phyloP scores from a whole-genome alignment of 1,284 basidiomycete species.

The Cryptococcus neoformans region DNA sequence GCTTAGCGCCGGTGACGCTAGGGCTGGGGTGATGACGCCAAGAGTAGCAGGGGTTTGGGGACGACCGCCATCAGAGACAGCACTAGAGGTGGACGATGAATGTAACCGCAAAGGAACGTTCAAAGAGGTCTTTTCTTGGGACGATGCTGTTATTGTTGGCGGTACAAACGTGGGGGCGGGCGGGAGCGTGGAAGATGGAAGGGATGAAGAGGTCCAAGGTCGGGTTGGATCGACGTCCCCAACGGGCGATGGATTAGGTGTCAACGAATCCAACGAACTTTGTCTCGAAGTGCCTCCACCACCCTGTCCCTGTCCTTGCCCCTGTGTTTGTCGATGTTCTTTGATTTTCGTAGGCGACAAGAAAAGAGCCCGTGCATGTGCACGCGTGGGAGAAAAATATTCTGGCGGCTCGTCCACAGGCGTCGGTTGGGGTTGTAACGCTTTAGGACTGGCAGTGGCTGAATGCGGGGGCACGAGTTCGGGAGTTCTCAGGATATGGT shows the following conservation, averaged over 20 bases:
- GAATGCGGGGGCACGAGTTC: too few relatives aligned
- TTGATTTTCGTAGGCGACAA: slow-evolving; percentile 17
- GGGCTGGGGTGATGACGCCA: neutral
- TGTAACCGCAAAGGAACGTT: too few relatives aligned
- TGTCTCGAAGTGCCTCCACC: neutral
- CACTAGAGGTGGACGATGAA: too few relatives aligned
- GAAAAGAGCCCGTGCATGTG: slow-evolving; percentile 1
- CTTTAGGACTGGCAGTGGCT: slow-evolving; percentile 8
- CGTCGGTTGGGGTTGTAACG: slow-evolving; percentile 16
- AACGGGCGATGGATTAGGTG: slow-evolving; percentile 11
- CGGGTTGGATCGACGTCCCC: slow-evolving; percentile 4
- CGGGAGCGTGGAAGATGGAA: neutral
- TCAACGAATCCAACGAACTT: slow-evolving; percentile 9
- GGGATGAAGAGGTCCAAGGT: slow-evolving; percentile 10
- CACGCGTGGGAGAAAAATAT: slow-evolving; percentile 12
- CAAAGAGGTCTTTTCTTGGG: too few relatives aligned
- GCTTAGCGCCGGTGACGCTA: slow-evolving; percentile 29
- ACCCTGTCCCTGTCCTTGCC: slow-evolving; percentile 1
- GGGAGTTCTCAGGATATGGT: too few relatives aligned
- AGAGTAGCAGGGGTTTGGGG: too few relatives aligned
- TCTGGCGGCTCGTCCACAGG: slow-evolving; percentile 15
- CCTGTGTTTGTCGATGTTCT: neutral
- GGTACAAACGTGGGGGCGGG: too few relatives aligned
- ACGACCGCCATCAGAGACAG: too few relatives aligned
- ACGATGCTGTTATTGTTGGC: too few relatives aligned